Conservation (phyloP, 1,284 basidiomycete species). For the Apiotrichum porosum region DNA sequence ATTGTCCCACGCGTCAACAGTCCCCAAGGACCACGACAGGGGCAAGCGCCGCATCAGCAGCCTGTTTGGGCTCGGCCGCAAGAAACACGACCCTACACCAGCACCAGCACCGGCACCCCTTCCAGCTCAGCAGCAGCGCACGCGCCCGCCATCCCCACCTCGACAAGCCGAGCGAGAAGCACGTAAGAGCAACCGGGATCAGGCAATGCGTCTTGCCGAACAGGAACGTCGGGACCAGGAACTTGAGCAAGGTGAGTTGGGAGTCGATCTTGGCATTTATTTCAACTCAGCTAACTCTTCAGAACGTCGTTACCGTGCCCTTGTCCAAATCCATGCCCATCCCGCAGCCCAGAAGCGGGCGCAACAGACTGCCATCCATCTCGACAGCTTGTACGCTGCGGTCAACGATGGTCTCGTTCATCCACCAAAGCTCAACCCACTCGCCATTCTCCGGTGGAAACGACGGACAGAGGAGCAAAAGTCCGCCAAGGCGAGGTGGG, state of each 20-base stretch:
- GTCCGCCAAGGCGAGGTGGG: constrained; percentile 27
- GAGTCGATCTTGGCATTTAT: too few species aligned
- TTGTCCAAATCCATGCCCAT: constrained; percentile 42
- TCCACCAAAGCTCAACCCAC: constrained; percentile 38
- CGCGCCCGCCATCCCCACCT: constrained; percentile 2
- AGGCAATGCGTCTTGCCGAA: constrained; percentile 30
- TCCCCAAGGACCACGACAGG: not conserved
- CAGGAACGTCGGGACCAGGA: constrained; percentile 37
- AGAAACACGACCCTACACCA: constrained; percentile 7
- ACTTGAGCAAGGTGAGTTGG: constrained; percentile 35
- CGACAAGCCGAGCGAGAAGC: constrained; percentile 6
- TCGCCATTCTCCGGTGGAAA: constrained; percentile 40
- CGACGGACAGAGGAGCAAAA: constrained; percentile 30
- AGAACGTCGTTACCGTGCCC: constrained; percentile 40
- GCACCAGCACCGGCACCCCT: constrained; percentile 8
- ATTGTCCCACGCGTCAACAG: not conserved
- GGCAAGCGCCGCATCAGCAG: constrained; percentile 12
- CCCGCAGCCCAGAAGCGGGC: constrained; percentile 36
- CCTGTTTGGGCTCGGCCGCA: constrained; percentile 9
- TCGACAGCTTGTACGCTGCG: constrained; percentile 42
- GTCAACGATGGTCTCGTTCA: constrained; percentile 39
- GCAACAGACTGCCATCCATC: constrained; percentile 33
- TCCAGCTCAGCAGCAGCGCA: constrained; percentile 4
- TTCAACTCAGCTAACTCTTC: constrained; percentile 4
- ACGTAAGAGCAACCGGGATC: constrained; percentile 9